Conservation (phyloP, 768 basidiomycete genomes). For the Kwoniella sp. region DNA sequence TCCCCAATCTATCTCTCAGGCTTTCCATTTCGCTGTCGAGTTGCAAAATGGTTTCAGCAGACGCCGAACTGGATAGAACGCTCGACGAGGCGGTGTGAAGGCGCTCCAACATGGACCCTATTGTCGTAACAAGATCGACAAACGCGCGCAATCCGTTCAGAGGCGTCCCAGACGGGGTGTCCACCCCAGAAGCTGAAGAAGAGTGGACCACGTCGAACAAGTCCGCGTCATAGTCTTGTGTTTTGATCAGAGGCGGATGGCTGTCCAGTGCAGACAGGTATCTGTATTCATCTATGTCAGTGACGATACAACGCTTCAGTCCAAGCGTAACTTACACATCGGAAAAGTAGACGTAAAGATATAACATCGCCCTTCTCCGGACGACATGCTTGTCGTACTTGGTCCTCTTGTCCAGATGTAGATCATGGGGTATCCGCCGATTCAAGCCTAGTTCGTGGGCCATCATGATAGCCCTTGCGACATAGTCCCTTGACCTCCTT, state of each 20-base stretch:
- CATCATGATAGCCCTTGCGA: constrained; percentile 35
- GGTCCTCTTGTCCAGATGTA: not conserved
- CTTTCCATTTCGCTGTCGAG: constrained; percentile 23
- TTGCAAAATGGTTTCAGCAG: constrained; percentile 8
- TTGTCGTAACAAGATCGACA: constrained; percentile 27
- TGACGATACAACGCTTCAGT: not conserved
- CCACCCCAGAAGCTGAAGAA: constrained; percentile 9
- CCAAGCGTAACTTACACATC: constrained; percentile 27
- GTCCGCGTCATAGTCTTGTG: constrained; percentile 21
- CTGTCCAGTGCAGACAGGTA: constrained; percentile 29
- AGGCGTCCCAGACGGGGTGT: constrained; percentile 14
- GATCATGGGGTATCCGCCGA: constrained; percentile 8
- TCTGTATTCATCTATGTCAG: constrained; percentile 3
- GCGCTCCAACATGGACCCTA: constrained; percentile 15
- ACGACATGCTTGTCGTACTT: not conserved
- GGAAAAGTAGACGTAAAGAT: constrained; percentile 34
- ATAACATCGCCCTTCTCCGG: constrained; percentile 23
- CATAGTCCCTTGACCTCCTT: constrained; percentile 28
- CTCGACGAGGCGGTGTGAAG: constrained; percentile 4
- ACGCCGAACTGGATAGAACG: not conserved
- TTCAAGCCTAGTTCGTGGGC: constrained; percentile 29
- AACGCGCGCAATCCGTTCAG: constrained; percentile 21
- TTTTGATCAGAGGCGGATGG: constrained; percentile 31
- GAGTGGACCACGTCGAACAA: constrained; percentile 19
- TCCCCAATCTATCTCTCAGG: constrained; percentile 20